Evolutionary conservation across 495 filamentous ascomycete species (phyloP).

Genomic region (Tuber borchii): DNA sequence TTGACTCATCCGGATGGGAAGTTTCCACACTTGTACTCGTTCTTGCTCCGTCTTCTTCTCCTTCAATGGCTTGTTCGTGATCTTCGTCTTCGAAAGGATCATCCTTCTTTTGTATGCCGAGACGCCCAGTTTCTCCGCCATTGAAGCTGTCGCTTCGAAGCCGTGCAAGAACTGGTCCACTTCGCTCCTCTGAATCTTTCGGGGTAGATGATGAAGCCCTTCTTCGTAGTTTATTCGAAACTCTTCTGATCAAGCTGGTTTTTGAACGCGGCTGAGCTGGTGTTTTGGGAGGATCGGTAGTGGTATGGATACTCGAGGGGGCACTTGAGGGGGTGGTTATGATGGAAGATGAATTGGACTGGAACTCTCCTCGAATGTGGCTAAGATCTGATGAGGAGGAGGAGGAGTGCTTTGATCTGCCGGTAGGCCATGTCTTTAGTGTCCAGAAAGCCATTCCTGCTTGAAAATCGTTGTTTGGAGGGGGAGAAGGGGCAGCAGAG

Average conservation of each 20-base stretch:
- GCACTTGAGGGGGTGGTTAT: background rate
- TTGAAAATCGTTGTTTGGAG: slow-evolving; percentile 1
- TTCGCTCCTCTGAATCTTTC: slow-evolving; percentile 73
- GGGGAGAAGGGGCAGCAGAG: background rate
- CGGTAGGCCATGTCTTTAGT: background rate
- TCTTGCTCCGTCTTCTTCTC: slow-evolving; percentile 34
- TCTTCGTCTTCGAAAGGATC: slow-evolving; percentile 55
- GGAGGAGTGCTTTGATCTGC: background rate
- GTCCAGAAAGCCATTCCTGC: background rate
- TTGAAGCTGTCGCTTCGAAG: slow-evolving; percentile 81
- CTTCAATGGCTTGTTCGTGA: slow-evolving; percentile 57
- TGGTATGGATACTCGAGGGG: background rate
- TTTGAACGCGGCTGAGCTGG: slow-evolving; percentile 30
- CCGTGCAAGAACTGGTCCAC: slow-evolving; percentile 79
- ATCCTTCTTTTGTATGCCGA: slow-evolving; percentile 45
- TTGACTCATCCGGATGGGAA: slow-evolving; percentile 45
- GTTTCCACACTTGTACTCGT: slow-evolving; percentile 38
- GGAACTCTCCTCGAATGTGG: background rate
- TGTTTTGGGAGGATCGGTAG: slow-evolving; percentile 8
- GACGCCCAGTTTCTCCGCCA: slow-evolving; percentile 52
- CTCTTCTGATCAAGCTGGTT: slow-evolving; percentile 54
- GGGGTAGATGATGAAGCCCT: slow-evolving; percentile 61
- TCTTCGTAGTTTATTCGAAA: slow-evolving; percentile 64
- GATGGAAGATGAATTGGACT: background rate
- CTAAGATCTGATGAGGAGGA: background rate